Percentiles rank a stretch among this genome's conserved stretches.
phyloP scores from a whole-genome alignment of 495 filamentous ascomycete species.

The Ramalina intermedia region DNA sequence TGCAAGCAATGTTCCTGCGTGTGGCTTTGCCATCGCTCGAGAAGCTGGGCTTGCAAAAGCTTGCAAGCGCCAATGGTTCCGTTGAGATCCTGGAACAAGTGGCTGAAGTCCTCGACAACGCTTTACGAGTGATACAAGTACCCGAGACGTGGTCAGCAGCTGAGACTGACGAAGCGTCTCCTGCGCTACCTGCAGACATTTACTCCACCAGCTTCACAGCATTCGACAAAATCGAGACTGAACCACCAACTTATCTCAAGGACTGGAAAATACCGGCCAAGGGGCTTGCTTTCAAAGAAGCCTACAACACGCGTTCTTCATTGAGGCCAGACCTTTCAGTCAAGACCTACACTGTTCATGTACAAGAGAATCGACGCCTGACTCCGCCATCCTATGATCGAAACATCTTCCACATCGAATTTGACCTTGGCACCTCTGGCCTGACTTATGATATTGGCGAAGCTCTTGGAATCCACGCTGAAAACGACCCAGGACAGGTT shows the following conservation, averaged over 20 bases:
- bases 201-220: slow-evolving; percentile 64
- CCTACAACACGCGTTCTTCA: slow-evolving; percentile 54
- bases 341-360: slow-evolving; percentile 75
- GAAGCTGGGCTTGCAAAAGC: slow-evolving; percentile 35
- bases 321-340: slow-evolving; percentile 75
- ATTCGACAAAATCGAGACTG: slow-evolving; percentile 63
- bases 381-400: slow-evolving; percentile 84
- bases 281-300: slow-evolving; percentile 87
- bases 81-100: slow-evolving; percentile 42
- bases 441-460: slow-evolving; percentile 95
- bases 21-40: slow-evolving; percentile 47
- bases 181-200: slow-evolving; percentile 43
- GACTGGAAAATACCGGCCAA: slow-evolving; percentile 74
- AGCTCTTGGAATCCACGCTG: slow-evolving; percentile 90
- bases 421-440: slow-evolving; percentile 79
- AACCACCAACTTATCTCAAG: slow-evolving; percentile 50
- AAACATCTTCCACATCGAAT: slow-evolving; percentile 99
- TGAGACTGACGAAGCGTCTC: slow-evolving; percentile 37
- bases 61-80: slow-evolving; percentile 40
- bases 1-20: slow-evolving; percentile 70
- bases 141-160: slow-evolving; percentile 65
- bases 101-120: slow-evolving; percentile 50
- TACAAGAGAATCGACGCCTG: slow-evolving; percentile 88
- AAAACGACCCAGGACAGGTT: slow-evolving; percentile 73
- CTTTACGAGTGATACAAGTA: slow-evolving; percentile 55